Percentiles rank a stretch among this genome's conserved stretches.
Evolutionary conservation across 768 basidiomycete genomes (phyloP).

Genomic region (Lactarius trivialis): DNA sequence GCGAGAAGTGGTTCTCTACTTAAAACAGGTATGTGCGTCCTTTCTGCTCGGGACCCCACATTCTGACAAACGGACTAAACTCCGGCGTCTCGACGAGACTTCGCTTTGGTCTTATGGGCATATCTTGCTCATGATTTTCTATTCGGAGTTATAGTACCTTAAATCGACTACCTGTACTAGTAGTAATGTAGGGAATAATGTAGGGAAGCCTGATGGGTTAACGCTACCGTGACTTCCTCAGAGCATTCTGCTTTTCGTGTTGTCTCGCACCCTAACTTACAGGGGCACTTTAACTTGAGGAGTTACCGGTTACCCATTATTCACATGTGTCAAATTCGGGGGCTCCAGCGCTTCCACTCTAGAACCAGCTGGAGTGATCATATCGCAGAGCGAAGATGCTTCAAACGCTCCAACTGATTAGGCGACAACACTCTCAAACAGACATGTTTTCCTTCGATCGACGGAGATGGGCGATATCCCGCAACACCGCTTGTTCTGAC

Average conservation of each 20-base stretch:
- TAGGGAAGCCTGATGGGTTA: not conserved
- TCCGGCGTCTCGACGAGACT: not conserved
- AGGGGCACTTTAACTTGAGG: too few species aligned
- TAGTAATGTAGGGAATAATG: too few species aligned
- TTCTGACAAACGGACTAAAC: not conserved
- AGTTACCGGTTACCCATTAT: too few species aligned
- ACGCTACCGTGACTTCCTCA: not conserved
- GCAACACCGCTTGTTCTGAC: not conserved
- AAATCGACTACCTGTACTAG: not conserved
- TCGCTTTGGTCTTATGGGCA: not conserved
- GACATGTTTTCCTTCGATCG: not conserved
- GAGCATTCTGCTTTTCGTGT: not conserved
- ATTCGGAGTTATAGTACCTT: conserved; percentile 10
- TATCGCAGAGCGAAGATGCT: not conserved
- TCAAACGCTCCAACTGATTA: not conserved
- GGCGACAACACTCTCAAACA: not conserved
- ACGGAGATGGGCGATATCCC: not conserved
- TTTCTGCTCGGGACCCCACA: not conserved
- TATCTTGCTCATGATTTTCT: not conserved
- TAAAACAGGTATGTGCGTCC: not conserved
- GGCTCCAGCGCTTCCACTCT: not conserved
- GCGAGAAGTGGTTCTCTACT: not conserved
- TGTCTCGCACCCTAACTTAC: not conserved
- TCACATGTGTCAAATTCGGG: too few species aligned
- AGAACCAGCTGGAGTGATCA: not conserved